Evolutionary conservation across 148 eudicot species (phyloP).

Genomic region (Euryodendron excelsum): DNA sequence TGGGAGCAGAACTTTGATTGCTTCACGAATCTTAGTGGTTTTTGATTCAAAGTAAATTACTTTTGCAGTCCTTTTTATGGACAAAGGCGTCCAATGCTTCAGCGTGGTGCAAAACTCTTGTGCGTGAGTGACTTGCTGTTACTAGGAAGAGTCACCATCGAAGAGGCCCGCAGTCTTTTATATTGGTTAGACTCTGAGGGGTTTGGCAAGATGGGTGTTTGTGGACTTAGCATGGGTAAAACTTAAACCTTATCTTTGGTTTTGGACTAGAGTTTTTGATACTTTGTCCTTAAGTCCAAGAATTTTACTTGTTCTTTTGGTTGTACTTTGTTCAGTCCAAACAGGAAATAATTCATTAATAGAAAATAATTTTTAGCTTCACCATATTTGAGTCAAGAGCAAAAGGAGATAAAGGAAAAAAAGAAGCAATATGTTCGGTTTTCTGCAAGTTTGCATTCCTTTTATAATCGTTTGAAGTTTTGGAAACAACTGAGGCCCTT

Average conservation of each 20-base stretch:
- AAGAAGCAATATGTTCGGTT: not conserved
- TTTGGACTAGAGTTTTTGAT: not conserved
- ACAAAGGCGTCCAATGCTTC: conserved; percentile 82
- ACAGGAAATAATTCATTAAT: not conserved
- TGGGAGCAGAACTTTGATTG: not conserved
- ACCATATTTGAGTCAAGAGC: not conserved
- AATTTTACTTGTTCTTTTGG: not conserved
- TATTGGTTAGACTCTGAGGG: conserved; percentile 86
- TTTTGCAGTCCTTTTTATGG: conserved; percentile 92
- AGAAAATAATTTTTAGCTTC: not conserved
- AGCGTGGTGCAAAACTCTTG: conserved; percentile 79
- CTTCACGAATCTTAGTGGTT: not conserved
- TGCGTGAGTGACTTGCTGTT: conserved; percentile 93
- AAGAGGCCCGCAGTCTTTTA: conserved; percentile 88
- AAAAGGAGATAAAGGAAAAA: not conserved
- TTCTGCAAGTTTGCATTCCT: not conserved
- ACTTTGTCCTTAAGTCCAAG: not conserved
- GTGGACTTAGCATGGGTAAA: conserved; percentile 99
- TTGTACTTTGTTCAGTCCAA: not conserved
- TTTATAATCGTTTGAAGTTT: not conserved
- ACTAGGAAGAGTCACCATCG: conserved; percentile 90
- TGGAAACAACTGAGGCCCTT: not conserved
- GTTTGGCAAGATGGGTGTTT: conserved; percentile 88
- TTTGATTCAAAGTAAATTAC: not conserved
- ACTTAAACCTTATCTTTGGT: not conserved